A percentile compares a stretch with the other conserved stretches of the same genome.
phyloP scores from a whole-genome alignment of 108 stramenopile species.

The Nitzschia palea region DNA sequence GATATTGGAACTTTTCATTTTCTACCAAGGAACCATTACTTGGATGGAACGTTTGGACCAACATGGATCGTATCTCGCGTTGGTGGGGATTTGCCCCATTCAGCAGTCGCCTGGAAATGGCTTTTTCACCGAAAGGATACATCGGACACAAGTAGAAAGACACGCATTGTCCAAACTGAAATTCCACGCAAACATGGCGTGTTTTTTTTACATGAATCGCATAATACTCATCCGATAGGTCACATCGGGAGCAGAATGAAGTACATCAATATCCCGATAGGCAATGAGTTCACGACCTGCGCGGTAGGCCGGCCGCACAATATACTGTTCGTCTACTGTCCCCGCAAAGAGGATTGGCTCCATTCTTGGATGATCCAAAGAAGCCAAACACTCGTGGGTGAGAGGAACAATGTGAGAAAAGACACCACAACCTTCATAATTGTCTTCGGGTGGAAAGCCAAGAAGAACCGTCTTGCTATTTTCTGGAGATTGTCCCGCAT shows the following conservation, averaged over 20 bases:
- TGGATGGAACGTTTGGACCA: too few species aligned
- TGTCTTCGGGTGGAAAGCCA: slow-evolving; percentile 71
- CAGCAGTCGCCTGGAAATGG: too few species aligned
- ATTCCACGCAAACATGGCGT: too few species aligned
- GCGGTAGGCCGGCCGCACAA: slow-evolving; percentile 61
- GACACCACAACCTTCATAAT: slow-evolving; percentile 65
- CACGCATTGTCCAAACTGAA: too few species aligned
- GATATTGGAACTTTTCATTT: too few species aligned
- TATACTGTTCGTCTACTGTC: slow-evolving; percentile 48
- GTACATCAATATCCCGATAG: slow-evolving; percentile 69
- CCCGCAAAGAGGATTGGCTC: slow-evolving; percentile 66
- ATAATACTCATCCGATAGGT: slow-evolving; percentile 71
- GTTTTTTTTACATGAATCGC: slow-evolving; percentile 76
- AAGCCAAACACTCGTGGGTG: slow-evolving; percentile 40
- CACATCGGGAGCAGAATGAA: slow-evolving; percentile 82
- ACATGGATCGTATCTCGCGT: too few species aligned
- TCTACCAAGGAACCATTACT: too few species aligned
- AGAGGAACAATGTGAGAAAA: slow-evolving; percentile 68
- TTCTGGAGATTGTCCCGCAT: slow-evolving; percentile 48
- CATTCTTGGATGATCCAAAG: slow-evolving; percentile 44
- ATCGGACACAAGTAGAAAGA: too few species aligned
- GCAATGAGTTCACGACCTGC: slow-evolving; percentile 61
- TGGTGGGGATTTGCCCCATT: too few species aligned
- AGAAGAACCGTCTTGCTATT: slow-evolving; percentile 63
- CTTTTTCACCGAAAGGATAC: too few species aligned